Conservation (phyloP, 2,329 filamentous ascomycete species). For the Fusarium sp. region DNA sequence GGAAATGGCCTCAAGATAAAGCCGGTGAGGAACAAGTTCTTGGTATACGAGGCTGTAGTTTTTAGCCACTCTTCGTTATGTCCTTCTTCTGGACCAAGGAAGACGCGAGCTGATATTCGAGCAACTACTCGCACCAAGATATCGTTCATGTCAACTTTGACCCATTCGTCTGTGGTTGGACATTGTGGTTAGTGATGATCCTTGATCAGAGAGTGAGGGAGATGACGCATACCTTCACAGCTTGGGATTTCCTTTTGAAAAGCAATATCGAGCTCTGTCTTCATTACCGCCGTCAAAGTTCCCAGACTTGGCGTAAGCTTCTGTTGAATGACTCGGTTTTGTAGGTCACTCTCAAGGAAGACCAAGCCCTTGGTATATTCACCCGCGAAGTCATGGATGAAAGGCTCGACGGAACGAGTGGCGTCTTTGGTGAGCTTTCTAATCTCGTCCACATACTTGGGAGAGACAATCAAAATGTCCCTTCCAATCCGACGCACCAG, state of each 20-base stretch:
- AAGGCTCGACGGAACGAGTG: background rate
- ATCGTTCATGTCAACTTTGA: background rate
- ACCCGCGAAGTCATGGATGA: background rate
- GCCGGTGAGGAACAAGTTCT: background rate
- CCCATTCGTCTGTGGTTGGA: background rate
- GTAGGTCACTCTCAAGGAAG: background rate
- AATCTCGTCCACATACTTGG: slow-evolving; percentile 2
- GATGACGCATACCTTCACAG: background rate
- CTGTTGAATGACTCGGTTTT: slow-evolving; percentile 8
- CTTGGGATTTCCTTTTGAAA: background rate
- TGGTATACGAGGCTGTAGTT: slow-evolving; percentile 5
- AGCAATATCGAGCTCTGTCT: background rate
- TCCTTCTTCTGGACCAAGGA: slow-evolving; percentile 4
- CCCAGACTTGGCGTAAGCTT: background rate
- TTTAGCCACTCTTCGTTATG: slow-evolving; percentile 7
- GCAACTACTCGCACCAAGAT: background rate
- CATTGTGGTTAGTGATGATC: background rate
- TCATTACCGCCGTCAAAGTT: background rate
- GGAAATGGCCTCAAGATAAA: background rate
- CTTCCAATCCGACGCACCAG: background rate
- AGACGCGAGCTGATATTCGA: slow-evolving; percentile 3
- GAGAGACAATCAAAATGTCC: slow-evolving; percentile 1
- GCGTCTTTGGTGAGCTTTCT: background rate
- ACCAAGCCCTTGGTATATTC: background rate
- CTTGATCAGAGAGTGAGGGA: no score